Conservation (phyloP, 306 rosid genomes). For the Vigna mungo region DNA sequence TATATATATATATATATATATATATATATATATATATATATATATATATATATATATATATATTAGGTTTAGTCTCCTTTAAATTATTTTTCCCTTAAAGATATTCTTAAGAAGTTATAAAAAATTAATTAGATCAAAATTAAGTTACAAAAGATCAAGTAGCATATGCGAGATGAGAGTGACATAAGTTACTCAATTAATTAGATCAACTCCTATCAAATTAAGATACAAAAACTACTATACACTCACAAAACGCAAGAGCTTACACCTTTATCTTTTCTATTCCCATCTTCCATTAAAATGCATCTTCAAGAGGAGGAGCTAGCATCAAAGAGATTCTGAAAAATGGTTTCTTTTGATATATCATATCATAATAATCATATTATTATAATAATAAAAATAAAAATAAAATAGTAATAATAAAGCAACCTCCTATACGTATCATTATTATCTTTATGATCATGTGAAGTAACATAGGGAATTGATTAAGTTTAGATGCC, state of each 20-base stretch:
- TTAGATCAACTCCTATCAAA: slow-evolving; percentile 47
- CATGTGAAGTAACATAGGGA: slow-evolving; percentile 30
- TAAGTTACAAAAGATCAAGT: neutral
- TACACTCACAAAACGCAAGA: slow-evolving; percentile 56
- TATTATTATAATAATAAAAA: slow-evolving; percentile 7
- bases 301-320: slow-evolving; percentile 43
- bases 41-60: too few relatives aligned
- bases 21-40: too few relatives aligned
- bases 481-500: slow-evolving; percentile 50
- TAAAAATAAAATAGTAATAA: slow-evolving; percentile 28
- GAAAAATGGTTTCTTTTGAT: slow-evolving; percentile 30
- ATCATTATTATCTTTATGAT: slow-evolving; percentile 32
- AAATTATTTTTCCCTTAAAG: too few relatives aligned
- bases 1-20: too few relatives aligned
- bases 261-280: slow-evolving; percentile 43
- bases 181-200: neutral
- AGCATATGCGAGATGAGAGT: too few relatives aligned
- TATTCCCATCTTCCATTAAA: slow-evolving; percentile 46
- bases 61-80: too few relatives aligned
- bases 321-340: slow-evolving; percentile 20
- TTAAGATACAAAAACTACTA: slow-evolving; percentile 55
- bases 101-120: too few relatives aligned
- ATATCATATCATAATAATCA: slow-evolving; percentile 35
- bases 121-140: too few relatives aligned
- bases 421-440: slow-evolving; percentile 41